Conservation (phyloP, 192 early-diverging fungal genomes). For the Globomyces pollinis-pini region DNA sequence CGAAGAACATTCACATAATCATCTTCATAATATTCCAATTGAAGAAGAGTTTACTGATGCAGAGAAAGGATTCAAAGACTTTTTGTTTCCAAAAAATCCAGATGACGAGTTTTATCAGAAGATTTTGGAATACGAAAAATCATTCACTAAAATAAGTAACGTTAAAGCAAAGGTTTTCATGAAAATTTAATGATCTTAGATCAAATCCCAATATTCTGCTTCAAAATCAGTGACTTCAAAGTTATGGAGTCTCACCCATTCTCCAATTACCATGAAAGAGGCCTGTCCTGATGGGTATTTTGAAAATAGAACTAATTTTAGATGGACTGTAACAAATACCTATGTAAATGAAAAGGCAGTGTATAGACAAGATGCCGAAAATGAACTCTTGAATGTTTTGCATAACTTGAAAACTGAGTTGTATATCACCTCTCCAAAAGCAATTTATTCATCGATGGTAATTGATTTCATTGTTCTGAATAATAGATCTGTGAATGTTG, state of each 20-base stretch:
- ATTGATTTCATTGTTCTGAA: neutral
- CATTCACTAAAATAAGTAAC: neutral
- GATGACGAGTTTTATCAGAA: neutral
- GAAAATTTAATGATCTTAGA: too few relatives aligned
- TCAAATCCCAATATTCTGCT: too few relatives aligned
- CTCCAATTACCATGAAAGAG: neutral
- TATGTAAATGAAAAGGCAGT: slow-evolving; percentile 3
- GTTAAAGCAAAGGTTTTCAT: neutral
- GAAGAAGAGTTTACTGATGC: neutral
- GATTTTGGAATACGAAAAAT: neutral
- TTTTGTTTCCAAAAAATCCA: neutral
- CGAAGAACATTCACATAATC: too few relatives aligned
- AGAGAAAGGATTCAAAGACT: neutral
- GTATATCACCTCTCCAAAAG: slow-evolving; percentile 2
- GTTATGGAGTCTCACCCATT: slow-evolving; percentile 1
- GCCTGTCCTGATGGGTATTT: slow-evolving; percentile 9
- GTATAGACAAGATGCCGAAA: neutral
- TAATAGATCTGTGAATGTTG: neutral
- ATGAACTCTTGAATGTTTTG: neutral
- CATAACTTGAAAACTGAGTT: neutral
- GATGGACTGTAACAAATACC: neutral
- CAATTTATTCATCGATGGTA: neutral
- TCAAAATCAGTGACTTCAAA: neutral
- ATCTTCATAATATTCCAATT: too few relatives aligned
- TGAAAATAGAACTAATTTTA: too few relatives aligned